Evolutionary conservation across 768 basidiomycete species (phyloP).

Genomic region (Boletus sensibilis): DNA sequence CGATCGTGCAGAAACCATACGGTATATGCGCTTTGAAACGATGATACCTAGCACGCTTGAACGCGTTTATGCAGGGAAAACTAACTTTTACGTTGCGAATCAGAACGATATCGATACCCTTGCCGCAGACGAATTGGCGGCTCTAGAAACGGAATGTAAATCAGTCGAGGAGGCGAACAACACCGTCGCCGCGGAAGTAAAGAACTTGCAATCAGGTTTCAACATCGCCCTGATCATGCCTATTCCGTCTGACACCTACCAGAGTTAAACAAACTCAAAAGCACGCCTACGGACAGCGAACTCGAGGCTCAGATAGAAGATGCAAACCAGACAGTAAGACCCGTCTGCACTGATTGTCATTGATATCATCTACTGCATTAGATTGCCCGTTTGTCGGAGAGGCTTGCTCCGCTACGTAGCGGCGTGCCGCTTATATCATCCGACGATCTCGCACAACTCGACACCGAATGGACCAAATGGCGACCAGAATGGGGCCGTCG

Average conservation of each 20-base stretch:
- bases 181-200: conserved; percentile 47
- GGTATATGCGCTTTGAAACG: conserved; percentile 42
- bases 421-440: conserved; percentile 64
- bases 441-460: conserved; percentile 66
- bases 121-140: conserved; percentile 56
- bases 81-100: conserved; percentile 83
- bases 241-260: conserved; percentile 12
- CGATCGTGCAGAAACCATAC: conserved; percentile 79
- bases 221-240: not conserved
- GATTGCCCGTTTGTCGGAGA: conserved; percentile 48
- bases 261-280: conserved; percentile 68
- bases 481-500: conserved; percentile 76
- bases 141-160: conserved; percentile 60
- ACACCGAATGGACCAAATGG: conserved; percentile 79
- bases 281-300: conserved; percentile 67
- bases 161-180: conserved; percentile 61
- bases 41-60: not conserved
- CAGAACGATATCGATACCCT: conserved; percentile 70
- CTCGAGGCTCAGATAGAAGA: conserved; percentile 55
- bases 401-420: conserved; percentile 63
- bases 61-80: conserved; percentile 57
- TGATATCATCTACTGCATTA: conserved; percentile 26
- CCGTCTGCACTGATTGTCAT: conserved; percentile 9
- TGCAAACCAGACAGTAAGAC: conserved; percentile 51
- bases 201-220: conserved; percentile 37